A percentile compares a stretch with the other conserved stretches of the same genome.
These are phyloP conservation scores for Aspergillus felis DNA, from an alignment of 2,329 filamentous ascomycete species.

Conservation along the genomic window DNA sequence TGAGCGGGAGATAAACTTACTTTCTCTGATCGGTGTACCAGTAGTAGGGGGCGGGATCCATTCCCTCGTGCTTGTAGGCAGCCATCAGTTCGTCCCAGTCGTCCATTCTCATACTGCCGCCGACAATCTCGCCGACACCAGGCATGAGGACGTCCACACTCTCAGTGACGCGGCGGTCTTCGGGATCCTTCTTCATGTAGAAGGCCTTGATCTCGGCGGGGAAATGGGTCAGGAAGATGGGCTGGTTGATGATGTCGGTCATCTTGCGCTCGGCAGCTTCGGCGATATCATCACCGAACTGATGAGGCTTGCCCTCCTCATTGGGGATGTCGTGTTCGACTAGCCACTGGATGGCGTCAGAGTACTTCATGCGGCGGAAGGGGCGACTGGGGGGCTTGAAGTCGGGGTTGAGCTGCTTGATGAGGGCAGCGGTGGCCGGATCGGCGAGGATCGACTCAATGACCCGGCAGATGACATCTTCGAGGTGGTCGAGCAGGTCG, in stretches of 20 bases:
- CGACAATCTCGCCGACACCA: conserved; percentile 93
- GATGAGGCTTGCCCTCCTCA: conserved; percentile 85
- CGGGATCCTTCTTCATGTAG: conserved; percentile 90
- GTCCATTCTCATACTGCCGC: conserved; percentile 94
- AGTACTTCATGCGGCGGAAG: conserved; percentile 92
- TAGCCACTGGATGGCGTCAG: conserved; percentile 92
- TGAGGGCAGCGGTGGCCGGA: conserved; percentile 64
- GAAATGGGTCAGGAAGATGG: conserved; percentile 97
- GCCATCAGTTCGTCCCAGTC: conserved; percentile 84
- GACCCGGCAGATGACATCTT: conserved; percentile 81
- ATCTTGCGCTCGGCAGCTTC: conserved; percentile 95
- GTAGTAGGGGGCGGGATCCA: conserved; percentile 83
- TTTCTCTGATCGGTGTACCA: conserved; percentile 99
- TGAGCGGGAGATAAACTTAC: conserved; percentile 50
- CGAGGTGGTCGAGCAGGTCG: conserved; percentile 81
- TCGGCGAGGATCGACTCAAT: conserved; percentile 74
- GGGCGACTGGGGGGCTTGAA: conserved; percentile 79
- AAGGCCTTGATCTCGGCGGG: conserved; percentile 97
- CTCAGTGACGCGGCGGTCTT: conserved; percentile 82
- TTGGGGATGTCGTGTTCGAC: conserved; percentile 85
- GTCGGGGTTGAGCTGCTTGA: conserved; percentile 85
- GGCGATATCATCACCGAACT: conserved; percentile 95
- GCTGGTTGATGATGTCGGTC: conserved; percentile 93
- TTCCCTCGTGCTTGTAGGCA: conserved; percentile 82
- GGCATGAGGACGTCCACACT: conserved; percentile 86